These are phyloP conservation scores for Fragilariopsis cylindrus DNA, from an alignment of 108 stramenopile genomes.

Conservation along the genomic window DNA sequence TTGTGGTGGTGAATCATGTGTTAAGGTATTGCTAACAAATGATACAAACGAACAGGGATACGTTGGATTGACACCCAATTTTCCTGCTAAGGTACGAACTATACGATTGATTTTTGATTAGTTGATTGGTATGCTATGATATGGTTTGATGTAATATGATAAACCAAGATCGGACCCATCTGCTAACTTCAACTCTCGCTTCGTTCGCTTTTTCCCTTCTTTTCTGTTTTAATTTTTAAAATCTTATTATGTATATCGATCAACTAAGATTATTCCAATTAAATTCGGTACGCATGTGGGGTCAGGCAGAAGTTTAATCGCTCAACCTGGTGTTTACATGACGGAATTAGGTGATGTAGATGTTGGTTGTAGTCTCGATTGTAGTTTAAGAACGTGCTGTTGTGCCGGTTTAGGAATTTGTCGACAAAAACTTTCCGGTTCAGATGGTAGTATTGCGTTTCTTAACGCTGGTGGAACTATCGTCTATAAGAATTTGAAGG, in stretches of 20 bases:
- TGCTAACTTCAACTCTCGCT: neutral
- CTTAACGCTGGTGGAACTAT: conserved; percentile 56
- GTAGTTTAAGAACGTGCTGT: conserved; percentile 41
- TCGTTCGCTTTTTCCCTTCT: neutral
- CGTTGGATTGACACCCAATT: conserved; percentile 60
- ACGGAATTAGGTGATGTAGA: conserved; percentile 49
- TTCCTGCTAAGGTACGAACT: conserved; percentile 55
- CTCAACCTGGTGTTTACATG: conserved; percentile 58
- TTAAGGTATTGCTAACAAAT: conserved; percentile 54
- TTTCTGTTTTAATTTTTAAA: neutral
- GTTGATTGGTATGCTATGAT: neutral
- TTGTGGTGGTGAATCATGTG: conserved; percentile 52
- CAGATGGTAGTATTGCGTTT: conserved; percentile 52
- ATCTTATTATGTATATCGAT: too few species aligned
- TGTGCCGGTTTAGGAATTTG: conserved; percentile 53
- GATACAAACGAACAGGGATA: conserved; percentile 37
- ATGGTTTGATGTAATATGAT: neutral
- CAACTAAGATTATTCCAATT: conserved; percentile 10
- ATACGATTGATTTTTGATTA: neutral
- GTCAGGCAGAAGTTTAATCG: conserved; percentile 32
- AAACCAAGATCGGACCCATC: too few species aligned
- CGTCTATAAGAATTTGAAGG: conserved; percentile 57
- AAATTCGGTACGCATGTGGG: conserved; percentile 45
- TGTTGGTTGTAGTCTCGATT: conserved; percentile 44
- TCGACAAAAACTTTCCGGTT: conserved; percentile 48